Evolutionary conservation across 257 asterid species (phyloP), one percentile per base, ranked within the genome.

Genomic region (Gentiana macrophylla): DNA sequence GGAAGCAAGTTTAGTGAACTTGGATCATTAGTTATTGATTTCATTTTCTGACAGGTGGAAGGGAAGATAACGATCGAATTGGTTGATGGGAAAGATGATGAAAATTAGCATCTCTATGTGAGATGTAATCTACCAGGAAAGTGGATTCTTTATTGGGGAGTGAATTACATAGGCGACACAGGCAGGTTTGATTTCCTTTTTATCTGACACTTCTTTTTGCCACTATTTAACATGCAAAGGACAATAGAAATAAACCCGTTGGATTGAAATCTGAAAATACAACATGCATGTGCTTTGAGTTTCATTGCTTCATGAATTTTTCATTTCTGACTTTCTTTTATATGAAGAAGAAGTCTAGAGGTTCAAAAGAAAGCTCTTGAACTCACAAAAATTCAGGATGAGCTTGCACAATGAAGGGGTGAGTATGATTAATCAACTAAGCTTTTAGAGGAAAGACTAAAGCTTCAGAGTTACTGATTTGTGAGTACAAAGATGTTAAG

Each of bases 141-240:
- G 56, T 91, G 97, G 98, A 53, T 85, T 75, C 97, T 91, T 74
- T 97, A 91, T 62, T 91, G 98, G 98, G 98, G 98, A 64, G 97
- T 91, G 70, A 72, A 73, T 57, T 83, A 84, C 69, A 35, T 82
- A 2, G 94, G 75, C 35, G 98, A 87, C 49, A 63, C 66, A 59
- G 94, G 90, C 77, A 91, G 98, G 98, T 85, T 62, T 12, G 66
- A 35, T 38, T 37, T 68, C n/a, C n/a, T n/a, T n/a, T n/a, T n/a
- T n/a, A n/a, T n/a, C n/a, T n/a, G n/a, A n/a, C n/a, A n/a, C n/a
- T n/a, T n/a, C n/a, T n/a, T n/a, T n/a, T n/a, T n/a, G n/a, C n/a
- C n/a, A n/a, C n/a, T n/a, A n/a, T n/a, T n/a, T n/a, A n/a, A n/a
- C n/a, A n/a, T n/a, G n/a, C n/a, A n/a, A n/a, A n/a, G n/a, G n/a